phyloP scores from a whole-genome alignment of 345 rosid genomes.

The Hibiscus trionum region DNA sequence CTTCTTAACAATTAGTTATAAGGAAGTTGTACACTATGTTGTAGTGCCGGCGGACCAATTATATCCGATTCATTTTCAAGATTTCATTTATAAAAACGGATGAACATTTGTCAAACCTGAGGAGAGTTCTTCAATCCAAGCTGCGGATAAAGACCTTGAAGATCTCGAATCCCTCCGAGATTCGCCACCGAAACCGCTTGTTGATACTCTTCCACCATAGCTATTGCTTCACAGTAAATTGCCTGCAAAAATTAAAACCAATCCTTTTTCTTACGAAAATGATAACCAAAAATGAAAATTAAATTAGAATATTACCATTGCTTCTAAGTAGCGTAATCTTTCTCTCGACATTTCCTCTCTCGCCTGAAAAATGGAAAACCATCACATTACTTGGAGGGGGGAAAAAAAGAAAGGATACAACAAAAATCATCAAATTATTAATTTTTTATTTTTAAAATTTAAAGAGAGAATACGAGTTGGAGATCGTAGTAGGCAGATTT shows the following conservation, averaged over 20 bases:
- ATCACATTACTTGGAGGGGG: not conserved
- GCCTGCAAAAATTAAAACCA: slow-evolving; percentile 37
- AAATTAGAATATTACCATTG: slow-evolving; percentile 49
- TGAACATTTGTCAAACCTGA: slow-evolving; percentile 37
- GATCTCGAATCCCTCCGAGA: slow-evolving; percentile 74
- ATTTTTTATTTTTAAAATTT: not conserved
- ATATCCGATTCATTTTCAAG: too few species aligned
- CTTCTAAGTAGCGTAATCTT: slow-evolving; percentile 84
- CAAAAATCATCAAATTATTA: not conserved
- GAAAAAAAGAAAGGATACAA: not conserved
- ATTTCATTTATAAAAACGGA: not conserved
- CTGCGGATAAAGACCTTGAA: slow-evolving; percentile 59
- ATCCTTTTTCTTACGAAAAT: not conserved
- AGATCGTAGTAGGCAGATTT: slow-evolving; percentile 81
- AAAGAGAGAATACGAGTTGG: slow-evolving; percentile 51
- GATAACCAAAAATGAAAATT: not conserved
- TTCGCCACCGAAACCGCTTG: slow-evolving; percentile 69
- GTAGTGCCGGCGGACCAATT: not conserved
- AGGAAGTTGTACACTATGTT: not conserved
- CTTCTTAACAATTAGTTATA: not conserved
- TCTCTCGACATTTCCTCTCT: slow-evolving; percentile 94
- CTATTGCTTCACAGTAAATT: slow-evolving; percentile 72
- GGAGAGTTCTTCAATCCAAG: slow-evolving; percentile 70
- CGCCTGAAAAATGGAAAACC: slow-evolving; percentile 44
- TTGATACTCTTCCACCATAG: slow-evolving; percentile 94